Conservation (phyloP, 257 asterid species). For the Cordia subcordata region DNA sequence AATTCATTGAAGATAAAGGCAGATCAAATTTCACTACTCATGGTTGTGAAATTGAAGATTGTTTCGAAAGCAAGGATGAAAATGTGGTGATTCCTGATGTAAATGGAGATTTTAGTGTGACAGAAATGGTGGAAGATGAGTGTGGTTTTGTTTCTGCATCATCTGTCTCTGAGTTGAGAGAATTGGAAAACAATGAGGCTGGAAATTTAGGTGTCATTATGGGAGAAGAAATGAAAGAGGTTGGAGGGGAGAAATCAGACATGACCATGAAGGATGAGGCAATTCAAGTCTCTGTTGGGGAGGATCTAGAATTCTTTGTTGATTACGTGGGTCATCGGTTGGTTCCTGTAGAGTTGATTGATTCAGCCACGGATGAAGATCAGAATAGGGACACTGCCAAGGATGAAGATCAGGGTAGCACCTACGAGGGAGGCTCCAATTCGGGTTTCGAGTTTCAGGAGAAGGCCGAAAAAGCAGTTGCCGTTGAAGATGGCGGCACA, state of each 20-base stretch:
- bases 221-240: conserved; percentile 18
- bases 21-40: conserved; percentile 15
- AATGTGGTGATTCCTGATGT: conserved; percentile 20
- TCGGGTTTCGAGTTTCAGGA: conserved; percentile 20
- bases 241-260: conserved; percentile 22
- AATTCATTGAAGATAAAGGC: not conserved
- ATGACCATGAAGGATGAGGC: conserved; percentile 41
- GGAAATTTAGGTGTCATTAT: conserved; percentile 4
- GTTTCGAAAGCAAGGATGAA: conserved; percentile 15
- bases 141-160: conserved; percentile 7
- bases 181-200: conserved; percentile 3
- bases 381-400: conserved; percentile 13
- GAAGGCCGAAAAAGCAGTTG: conserved; percentile 19
- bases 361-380: conserved; percentile 42
- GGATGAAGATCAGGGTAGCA: conserved; percentile 16
- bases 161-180: conserved; percentile 7
- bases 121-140: conserved; percentile 12
- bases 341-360: conserved; percentile 64
- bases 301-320: conserved; percentile 68
- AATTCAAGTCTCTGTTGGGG: conserved; percentile 50
- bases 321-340: conserved; percentile 58
- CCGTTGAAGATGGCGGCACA: conserved; percentile 19
- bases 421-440: conserved; percentile 18
- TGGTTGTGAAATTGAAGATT: conserved; percentile 13
- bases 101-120: conserved; percentile 8